These are phyloP conservation scores for Lasiosphaeris hirsuta DNA, from an alignment of 495 filamentous ascomycete genomes.

Conservation along the genomic window DNA sequence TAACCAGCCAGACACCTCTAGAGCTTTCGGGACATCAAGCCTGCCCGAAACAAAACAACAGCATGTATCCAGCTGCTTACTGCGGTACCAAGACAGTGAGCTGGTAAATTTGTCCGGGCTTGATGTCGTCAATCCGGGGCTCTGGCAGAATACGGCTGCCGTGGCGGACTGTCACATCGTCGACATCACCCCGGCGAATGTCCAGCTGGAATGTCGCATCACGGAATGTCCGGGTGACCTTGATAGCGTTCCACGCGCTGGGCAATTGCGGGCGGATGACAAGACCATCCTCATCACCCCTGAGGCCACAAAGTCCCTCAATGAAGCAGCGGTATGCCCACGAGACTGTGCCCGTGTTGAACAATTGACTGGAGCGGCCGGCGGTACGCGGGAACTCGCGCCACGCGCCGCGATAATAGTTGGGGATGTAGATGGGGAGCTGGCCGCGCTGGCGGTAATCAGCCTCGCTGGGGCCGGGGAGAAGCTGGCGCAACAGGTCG, in stretches of 20 bases:
- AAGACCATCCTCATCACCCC: conserved; percentile 46
- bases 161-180: conserved; percentile 39
- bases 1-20: background rate
- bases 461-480: conserved; percentile 48
- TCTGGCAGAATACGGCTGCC: conserved; percentile 34
- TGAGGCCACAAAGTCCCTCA: conserved; percentile 52
- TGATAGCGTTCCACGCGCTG: conserved; percentile 45
- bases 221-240: conserved; percentile 47
- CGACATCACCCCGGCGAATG: conserved; percentile 40
- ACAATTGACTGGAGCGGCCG: conserved; percentile 52
- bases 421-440: conserved; percentile 54
- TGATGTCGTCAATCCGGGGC: conserved; percentile 37
- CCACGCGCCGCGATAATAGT: conserved; percentile 55
- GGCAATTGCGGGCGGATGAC: conserved; percentile 48
- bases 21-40: background rate
- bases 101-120: conserved; percentile 37
- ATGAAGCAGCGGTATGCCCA: conserved; percentile 55
- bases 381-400: conserved; percentile 49
- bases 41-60: no score
- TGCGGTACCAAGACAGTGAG: conserved; percentile 39
- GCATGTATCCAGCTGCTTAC: conserved; percentile 2
- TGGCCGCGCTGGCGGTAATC: conserved; percentile 54
- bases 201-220: conserved; percentile 49
- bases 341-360: conserved; percentile 56
- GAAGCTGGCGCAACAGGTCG: conserved; percentile 46